Conservation (phyloP, 169 alveolate species). For the Plasmodium inui region DNA sequence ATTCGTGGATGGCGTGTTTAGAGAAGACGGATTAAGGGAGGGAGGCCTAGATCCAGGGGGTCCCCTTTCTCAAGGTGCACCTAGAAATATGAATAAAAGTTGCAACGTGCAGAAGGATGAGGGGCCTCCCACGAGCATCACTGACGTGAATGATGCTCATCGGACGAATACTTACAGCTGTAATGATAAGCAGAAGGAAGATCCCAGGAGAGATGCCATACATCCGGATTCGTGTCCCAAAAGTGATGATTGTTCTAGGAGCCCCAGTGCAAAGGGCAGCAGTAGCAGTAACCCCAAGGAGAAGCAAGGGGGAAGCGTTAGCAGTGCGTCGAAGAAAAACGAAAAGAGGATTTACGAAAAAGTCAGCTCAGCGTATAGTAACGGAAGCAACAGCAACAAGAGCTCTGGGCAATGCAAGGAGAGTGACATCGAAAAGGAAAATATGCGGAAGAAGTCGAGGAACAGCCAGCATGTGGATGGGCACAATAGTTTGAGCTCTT, state of each 20-base stretch:
- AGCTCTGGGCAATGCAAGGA: neutral
- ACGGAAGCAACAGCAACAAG: conserved; percentile 29
- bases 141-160: neutral
- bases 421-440: conserved; percentile 34
- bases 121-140: neutral
- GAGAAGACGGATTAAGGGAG: neutral
- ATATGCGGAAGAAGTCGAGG: conserved; percentile 24
- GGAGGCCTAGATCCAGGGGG: neutral
- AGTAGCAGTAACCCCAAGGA: neutral
- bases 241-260: neutral
- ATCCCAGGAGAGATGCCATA: neutral
- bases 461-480: conserved; percentile 15
- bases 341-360: conserved; percentile 61
- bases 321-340: conserved; percentile 8
- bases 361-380: conserved; percentile 12
- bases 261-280: neutral
- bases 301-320: neutral
- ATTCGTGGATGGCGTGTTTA: neutral
- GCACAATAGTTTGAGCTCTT: neutral
- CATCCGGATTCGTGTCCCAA: neutral
- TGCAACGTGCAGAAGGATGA: neutral
- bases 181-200: neutral
- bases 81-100: neutral
- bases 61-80: neutral
- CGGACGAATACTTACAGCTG: neutral